Evolutionary conservation across 75 land plant genomes (phyloP), one percentile per base, ranked within the genome.

Genomic region (Picea sitchensis): DNA sequence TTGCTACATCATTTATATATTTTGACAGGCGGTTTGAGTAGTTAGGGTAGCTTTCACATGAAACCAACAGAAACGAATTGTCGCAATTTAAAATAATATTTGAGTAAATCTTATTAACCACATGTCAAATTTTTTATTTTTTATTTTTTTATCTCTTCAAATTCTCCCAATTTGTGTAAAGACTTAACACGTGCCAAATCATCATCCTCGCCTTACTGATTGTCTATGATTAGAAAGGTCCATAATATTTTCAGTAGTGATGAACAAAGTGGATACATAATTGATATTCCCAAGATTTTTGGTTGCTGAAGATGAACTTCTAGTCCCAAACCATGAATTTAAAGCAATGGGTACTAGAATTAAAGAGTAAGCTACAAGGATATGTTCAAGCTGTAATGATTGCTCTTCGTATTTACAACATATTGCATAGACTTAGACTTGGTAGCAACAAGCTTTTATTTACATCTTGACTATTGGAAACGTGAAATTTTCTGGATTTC

Each of bases 341-440:
- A 61, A 32, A 38, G 73, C 9, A 18, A 9, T 69, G 54, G 73
- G 34, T 69, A 18, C 26, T 26, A 26, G 26, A 26, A 26, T 26
- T 80, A 78, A 80, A 73, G 61, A 30, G 61, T 26, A 76, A 73
- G 44, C 76, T 80, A 51, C 75, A 72, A 15, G 51, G 73, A n/a
- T 73, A 31, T 69, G 38, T 76, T 72, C 75, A 57, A 54, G 23
- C 62, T 71, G 30, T 20, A 31, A 44, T 54, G 21, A 47, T 80
- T 17, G 41, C 77, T 21, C 60, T 56, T 58, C 81, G 64, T 56
- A 57, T 54, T 4, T 80, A 75, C 59, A 56, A 26, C 54, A 31
- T 75, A 32, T 75, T 60, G 14, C 59, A 56, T 21, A 14, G 14
- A 75, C 30, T 15, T 75, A 59, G 76, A 30, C 76, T 32, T 2